Evolutionary conservation across 2,329 filamentous ascomycete genomes (phyloP).

Genomic region (Stachybotrys elegans): DNA sequence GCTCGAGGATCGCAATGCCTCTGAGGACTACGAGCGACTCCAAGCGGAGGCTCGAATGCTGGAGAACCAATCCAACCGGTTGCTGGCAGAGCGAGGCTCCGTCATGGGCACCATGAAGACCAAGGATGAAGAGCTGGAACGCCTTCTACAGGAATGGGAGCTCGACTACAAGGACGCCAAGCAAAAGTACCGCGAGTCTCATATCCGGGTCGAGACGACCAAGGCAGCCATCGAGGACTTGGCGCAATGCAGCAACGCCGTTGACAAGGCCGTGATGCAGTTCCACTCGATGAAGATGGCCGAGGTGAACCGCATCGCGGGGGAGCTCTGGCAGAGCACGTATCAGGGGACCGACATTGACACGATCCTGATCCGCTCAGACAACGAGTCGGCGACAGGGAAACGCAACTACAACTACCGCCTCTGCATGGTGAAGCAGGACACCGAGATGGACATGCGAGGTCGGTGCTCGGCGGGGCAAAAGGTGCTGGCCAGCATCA

Average conservation of each 20-base stretch:
- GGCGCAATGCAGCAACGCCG: slow-evolving; percentile 71
- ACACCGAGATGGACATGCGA: slow-evolving; percentile 98
- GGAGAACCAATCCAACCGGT: slow-evolving; percentile 62
- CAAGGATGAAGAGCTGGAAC: slow-evolving; percentile 74
- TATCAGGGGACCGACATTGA: slow-evolving; percentile 98
- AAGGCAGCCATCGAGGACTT: slow-evolving; percentile 91
- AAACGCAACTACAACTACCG: slow-evolving; percentile 95
- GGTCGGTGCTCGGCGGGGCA: slow-evolving; percentile 95
- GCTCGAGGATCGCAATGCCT: slow-evolving; percentile 73
- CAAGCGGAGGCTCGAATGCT: slow-evolving; percentile 62
- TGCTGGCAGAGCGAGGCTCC: slow-evolving; percentile 67
- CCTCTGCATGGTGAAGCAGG: slow-evolving; percentile 95
- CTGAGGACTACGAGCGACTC: slow-evolving; percentile 74
- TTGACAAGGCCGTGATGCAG: slow-evolving; percentile 96
- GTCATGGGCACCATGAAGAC: slow-evolving; percentile 75
- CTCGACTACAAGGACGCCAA: slow-evolving; percentile 82
- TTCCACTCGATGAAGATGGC: slow-evolving; percentile 97
- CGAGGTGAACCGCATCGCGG: slow-evolving; percentile 91
- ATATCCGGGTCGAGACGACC: slow-evolving; percentile 86
- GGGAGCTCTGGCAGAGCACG: slow-evolving; percentile 94
- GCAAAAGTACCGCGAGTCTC: slow-evolving; percentile 74
- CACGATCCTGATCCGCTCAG: slow-evolving; percentile 90
- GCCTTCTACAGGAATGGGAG: slow-evolving; percentile 74
- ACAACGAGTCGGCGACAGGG: slow-evolving; percentile 68
- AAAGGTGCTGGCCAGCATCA: slow-evolving; percentile 93